Conservation (phyloP, 2,329 filamentous ascomycete genomes). For the Penicillium sp. region DNA sequence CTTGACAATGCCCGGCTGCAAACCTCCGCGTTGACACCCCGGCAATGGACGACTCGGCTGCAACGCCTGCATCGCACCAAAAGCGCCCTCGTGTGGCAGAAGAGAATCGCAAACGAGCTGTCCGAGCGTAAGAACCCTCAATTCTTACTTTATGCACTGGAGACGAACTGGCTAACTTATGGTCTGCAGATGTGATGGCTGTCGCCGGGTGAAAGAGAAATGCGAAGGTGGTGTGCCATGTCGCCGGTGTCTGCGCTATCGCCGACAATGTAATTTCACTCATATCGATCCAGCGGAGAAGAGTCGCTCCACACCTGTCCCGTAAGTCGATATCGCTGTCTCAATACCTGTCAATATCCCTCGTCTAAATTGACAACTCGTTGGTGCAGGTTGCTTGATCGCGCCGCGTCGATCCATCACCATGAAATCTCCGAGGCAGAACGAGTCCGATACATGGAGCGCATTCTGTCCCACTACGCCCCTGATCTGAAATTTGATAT, state of each 20-base stretch:
- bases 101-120: constrained; percentile 39
- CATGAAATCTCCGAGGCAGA: constrained; percentile 35
- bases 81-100: constrained; percentile 40
- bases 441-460: constrained; percentile 43
- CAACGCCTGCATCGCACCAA: constrained; percentile 25
- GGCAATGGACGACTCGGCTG: constrained; percentile 29
- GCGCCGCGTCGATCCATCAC: constrained; percentile 27
- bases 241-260: constrained; percentile 48
- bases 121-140: constrained; percentile 33
- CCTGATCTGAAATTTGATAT: constrained; percentile 44
- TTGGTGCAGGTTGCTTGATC: constrained; percentile 24
- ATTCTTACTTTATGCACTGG: neutral
- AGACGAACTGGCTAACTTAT: constrained; percentile 10
- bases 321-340: constrained; percentile 22
- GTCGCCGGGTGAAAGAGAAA: constrained; percentile 52
- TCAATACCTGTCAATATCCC: neutral
- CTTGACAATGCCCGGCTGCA: constrained; percentile 24
- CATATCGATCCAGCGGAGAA: constrained; percentile 35
- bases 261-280: constrained; percentile 48
- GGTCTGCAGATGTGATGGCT: constrained; percentile 48
- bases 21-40: constrained; percentile 22
- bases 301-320: constrained; percentile 28
- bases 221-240: constrained; percentile 53
- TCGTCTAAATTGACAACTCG: constrained; percentile 4
- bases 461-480: constrained; percentile 45